Conservation (phyloP, 2,329 filamentous ascomycete genomes). For the Bipolaris gigantea region DNA sequence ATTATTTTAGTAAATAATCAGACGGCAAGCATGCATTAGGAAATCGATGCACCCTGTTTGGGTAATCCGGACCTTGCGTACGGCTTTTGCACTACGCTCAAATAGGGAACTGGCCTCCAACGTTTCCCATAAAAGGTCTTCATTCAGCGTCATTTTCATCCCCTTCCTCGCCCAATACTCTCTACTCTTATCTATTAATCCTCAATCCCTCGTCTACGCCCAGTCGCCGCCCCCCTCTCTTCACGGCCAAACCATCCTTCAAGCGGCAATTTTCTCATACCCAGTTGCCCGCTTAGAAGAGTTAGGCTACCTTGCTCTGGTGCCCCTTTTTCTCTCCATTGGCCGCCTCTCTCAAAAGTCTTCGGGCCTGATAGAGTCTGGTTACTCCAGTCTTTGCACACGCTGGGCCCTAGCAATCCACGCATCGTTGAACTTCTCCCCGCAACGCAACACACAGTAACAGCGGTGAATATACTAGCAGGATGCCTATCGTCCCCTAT, state of each 20-base stretch:
- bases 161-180: neutral
- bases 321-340: neutral
- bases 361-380: neutral
- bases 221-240: neutral
- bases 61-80: conserved; percentile 3
- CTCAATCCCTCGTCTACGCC: neutral
- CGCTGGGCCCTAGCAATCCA: neutral
- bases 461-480: neutral
- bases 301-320: neutral
- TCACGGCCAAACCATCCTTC: neutral
- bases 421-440: neutral
- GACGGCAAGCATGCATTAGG: conserved; percentile 1
- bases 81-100: neutral
- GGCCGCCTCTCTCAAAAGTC: neutral
- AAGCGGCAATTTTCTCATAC: neutral
- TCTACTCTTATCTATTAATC: neutral
- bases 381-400: neutral
- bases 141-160: neutral
- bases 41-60: neutral
- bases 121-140: neutral
- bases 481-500: neutral
- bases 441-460: neutral
- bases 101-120: neutral
- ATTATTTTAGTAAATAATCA: neutral
- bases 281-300: neutral